Evolutionary conservation across 331 rosid genomes (phyloP).

Genomic region (Rhamnella rubrinervis): DNA sequence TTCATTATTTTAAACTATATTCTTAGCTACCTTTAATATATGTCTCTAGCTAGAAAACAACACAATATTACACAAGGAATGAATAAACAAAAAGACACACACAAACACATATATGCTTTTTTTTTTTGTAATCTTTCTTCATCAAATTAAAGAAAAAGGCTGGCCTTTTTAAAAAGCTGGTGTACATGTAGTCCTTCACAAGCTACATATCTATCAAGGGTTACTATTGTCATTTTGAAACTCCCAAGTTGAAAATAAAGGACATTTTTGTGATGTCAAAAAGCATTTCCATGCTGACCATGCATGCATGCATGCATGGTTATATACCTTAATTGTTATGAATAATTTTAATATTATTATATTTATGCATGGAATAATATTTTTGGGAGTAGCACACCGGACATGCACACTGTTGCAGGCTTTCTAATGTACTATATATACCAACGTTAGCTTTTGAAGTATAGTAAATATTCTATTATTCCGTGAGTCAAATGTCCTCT

Average conservation of each 20-base stretch:
- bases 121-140: slow-evolving; percentile 31
- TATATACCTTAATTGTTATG: background rate
- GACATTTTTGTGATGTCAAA: slow-evolving; percentile 31
- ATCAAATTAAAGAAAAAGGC: slow-evolving; percentile 40
- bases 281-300: background rate
- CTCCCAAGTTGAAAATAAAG: slow-evolving; percentile 29
- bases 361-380: slow-evolving; percentile 24
- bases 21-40: slow-evolving; percentile 15
- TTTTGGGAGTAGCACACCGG: slow-evolving; percentile 35
- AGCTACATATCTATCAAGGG: slow-evolving; percentile 30
- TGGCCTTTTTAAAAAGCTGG: slow-evolving; percentile 53
- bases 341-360: background rate
- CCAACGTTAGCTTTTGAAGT: slow-evolving; percentile 33
- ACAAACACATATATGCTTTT: too few species aligned
- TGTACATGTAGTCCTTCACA: slow-evolving; percentile 37
- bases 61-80: too few species aligned
- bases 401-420: slow-evolving; percentile 53
- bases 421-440: slow-evolving; percentile 41
- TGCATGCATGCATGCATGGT: too few species aligned
- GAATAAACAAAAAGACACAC: too few species aligned
- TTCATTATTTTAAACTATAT: slow-evolving; percentile 10
- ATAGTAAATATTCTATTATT: slow-evolving; percentile 50
- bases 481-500: slow-evolving; percentile 56
- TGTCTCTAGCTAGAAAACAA: too few species aligned
- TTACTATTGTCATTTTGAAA: slow-evolving; percentile 53